Percentiles rank a stretch among this genome's conserved stretches.
Evolutionary conservation across 2,329 filamentous ascomycete species (phyloP).

Genomic region (Claviceps cyperi): DNA sequence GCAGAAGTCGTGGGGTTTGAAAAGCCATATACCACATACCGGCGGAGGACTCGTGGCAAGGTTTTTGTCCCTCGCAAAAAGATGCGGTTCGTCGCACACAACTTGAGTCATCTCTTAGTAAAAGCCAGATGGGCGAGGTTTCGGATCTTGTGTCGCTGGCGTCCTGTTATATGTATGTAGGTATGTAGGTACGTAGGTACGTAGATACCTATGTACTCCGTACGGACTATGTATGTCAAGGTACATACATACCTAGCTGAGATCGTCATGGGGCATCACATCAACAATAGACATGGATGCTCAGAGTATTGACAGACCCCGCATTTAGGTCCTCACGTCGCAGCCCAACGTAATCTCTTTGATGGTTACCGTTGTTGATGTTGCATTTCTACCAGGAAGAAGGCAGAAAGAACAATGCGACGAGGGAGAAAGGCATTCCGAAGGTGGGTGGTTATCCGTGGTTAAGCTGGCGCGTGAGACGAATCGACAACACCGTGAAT

Average conservation of each 20-base stretch:
- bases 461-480: too few relatives aligned
- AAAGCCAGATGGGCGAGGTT: not conserved
- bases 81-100: not conserved
- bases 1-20: not conserved
- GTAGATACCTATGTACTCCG: not conserved
- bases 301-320: not conserved
- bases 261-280: not conserved
- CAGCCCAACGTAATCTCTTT: conserved; percentile 1
- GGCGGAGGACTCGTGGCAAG: not conserved
- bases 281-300: not conserved
- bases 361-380: not conserved
- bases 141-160: not conserved
- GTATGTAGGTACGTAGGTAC: not conserved
- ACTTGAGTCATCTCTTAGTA: not conserved
- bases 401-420: not conserved
- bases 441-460: too few relatives aligned
- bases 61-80: not conserved
- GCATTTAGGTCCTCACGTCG: not conserved
- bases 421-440: not conserved
- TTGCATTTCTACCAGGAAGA: not conserved
- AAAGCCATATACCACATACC: too few relatives aligned
- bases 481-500: too few relatives aligned
- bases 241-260: not conserved
- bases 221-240: not conserved
- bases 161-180: not conserved